Evolutionary conservation across 176 grass and related monocot genomes (phyloP).

Genomic region (Metroxylon sagu): DNA sequence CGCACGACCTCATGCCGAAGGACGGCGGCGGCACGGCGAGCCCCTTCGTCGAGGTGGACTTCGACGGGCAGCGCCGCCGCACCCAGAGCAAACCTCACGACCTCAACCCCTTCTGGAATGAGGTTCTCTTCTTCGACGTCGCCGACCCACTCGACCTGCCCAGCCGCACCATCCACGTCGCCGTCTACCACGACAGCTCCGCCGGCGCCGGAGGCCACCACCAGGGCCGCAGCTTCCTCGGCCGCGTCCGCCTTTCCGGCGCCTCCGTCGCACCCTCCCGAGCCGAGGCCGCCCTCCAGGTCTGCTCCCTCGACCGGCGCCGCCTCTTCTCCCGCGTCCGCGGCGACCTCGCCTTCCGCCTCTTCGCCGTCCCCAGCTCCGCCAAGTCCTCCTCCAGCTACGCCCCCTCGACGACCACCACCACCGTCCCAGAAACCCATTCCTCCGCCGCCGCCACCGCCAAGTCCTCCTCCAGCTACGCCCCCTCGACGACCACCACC

Average conservation of each 20-base stretch:
- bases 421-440: neutral
- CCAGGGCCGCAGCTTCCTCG: constrained; percentile 2
- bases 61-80: constrained; percentile 13
- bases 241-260: constrained; percentile 11
- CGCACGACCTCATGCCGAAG: constrained; percentile 1
- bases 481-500: neutral
- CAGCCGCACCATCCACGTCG: constrained; percentile 5
- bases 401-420: neutral
- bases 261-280: constrained; percentile 2
- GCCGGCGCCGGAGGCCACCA: neutral
- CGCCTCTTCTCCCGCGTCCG: constrained; percentile 9
- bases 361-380: neutral
- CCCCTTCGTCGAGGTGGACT: constrained; percentile 13
- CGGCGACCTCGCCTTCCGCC: neutral
- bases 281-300: neutral
- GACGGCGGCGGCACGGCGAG: neutral
- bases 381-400: neutral
- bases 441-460: neutral
- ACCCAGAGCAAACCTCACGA: constrained; percentile 9
- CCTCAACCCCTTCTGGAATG: constrained; percentile 15
- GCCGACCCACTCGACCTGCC: constrained; percentile 9
- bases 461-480: neutral
- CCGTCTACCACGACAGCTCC: neutral
- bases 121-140: constrained; percentile 14
- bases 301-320: constrained; percentile 5